Evolutionary conservation across 768 basidiomycete genomes (phyloP), one percentile per base, ranked within the genome.

Genomic region (Macrolepiota albuminosa): DNA sequence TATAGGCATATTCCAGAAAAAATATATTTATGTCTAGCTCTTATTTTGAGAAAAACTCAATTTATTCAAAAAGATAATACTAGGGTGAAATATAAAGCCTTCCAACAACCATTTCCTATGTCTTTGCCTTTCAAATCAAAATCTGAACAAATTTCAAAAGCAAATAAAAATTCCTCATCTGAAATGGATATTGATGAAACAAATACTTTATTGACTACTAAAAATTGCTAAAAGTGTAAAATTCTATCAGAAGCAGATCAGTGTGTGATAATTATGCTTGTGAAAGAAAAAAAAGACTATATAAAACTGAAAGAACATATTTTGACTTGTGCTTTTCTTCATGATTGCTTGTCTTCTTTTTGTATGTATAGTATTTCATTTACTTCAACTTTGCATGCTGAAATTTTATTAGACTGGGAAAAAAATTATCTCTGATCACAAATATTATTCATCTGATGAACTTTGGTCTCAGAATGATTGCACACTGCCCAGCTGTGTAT

Each of bases 311-410:
- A 21, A 1, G 21, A 1, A 21, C 21, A 21, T 21, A 21, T 21
- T 21, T 21, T 21, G 21, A 59, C 58, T 54, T 54, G 58, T 54
- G 58, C 58, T 37, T 14, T 46, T 37, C n/a, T 21, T 54, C 10
- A 48, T 54, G 58, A 59, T 39, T 3, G 21, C 6, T 36, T 59
- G 10, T 45, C 34, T 11, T 26, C 48, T 13, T 37, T 59, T 24
- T 21, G 36, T 59, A 48, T 45, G 58, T 36, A 24, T 29, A 13
- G 21, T 21, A 21, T 21, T 39, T 39, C 14, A 3, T 36, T 47
- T 54, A 16, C 37, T 46, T 48, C 14, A 47, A 13, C 26, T 43
- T 54, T 48, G 21, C 11, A 26, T 37, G 6, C 33, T 36, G 11
- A 26, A 39, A 54, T 29, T 6, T 48, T 18, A 2, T 9, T 31